phyloP scores from a whole-genome alignment of 108 stramenopile species.

The Stephanodiscus minutulus region DNA sequence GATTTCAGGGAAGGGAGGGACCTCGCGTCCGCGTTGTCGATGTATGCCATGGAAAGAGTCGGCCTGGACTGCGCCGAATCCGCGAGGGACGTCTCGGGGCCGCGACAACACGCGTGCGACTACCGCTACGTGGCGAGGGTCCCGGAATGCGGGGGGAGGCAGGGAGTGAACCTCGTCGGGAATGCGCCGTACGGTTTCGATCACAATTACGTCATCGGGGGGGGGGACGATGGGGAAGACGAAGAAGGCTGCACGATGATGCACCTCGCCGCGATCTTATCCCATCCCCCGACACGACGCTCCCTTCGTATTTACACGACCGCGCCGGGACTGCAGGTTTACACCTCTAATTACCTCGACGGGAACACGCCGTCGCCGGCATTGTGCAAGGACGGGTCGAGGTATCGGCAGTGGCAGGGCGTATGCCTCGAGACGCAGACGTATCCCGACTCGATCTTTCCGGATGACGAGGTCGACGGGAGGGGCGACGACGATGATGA shows the following conservation, averaged over 20 bases:
- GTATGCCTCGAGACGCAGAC: slow-evolving; percentile 89
- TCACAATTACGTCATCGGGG: slow-evolving; percentile 78
- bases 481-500: neutral
- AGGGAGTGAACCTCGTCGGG: slow-evolving; percentile 22
- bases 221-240: neutral
- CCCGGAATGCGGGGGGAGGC: slow-evolving; percentile 6
- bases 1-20: slow-evolving; percentile 49
- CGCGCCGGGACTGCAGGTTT: slow-evolving; percentile 88
- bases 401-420: slow-evolving; percentile 69
- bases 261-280: slow-evolving; percentile 30
- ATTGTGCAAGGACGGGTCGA: slow-evolving; percentile 49
- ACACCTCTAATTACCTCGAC: slow-evolving; percentile 82
- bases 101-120: neutral
- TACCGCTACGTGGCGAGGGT: slow-evolving; percentile 10
- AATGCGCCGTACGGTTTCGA: slow-evolving; percentile 71
- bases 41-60: slow-evolving; percentile 39
- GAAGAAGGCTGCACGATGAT: slow-evolving; percentile 10
- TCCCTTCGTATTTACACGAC: slow-evolving; percentile 58
- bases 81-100: slow-evolving; percentile 19
- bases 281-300: slow-evolving; percentile 46
- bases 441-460: slow-evolving; percentile 73
- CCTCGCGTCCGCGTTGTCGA: slow-evolving; percentile 54
- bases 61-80: slow-evolving; percentile 29
- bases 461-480: slow-evolving; percentile 2
- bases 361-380: slow-evolving; percentile 24